These are phyloP conservation scores for Auriscalpium vulgare DNA, from an alignment of 768 basidiomycete species.

Conservation along the genomic window DNA sequence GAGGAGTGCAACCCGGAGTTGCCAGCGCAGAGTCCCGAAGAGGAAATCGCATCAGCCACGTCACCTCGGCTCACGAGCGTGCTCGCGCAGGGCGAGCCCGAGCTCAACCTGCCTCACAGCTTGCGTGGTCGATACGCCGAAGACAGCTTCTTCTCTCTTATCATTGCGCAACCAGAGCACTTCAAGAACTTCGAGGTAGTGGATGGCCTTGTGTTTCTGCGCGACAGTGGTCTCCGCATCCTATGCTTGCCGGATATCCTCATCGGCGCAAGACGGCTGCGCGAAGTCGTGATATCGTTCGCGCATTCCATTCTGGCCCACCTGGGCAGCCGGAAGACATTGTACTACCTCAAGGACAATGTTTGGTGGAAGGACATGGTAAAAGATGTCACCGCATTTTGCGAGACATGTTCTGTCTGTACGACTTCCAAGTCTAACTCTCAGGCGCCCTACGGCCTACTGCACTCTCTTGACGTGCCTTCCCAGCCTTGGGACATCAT, in stretches of 20 bases:
- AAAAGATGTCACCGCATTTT: slow-evolving; percentile 12
- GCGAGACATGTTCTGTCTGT: slow-evolving; percentile 5
- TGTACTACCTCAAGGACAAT: slow-evolving; percentile 9
- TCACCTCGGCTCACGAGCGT: no score
- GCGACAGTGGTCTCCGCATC: not conserved
- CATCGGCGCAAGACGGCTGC: not conserved
- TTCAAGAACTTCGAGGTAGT: slow-evolving; percentile 1
- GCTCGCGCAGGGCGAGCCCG: no score
- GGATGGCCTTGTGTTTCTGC: not conserved
- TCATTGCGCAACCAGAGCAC: not conserved
- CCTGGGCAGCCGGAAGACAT: slow-evolving; percentile 14
- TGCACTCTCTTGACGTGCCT: slow-evolving; percentile 3
- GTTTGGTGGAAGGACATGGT: slow-evolving; percentile 17
- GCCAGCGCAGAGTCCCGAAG: no score
- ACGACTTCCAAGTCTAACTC: slow-evolving; percentile 10
- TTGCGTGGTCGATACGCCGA: no score
- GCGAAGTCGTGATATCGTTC: slow-evolving; percentile 14
- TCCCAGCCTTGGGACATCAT: slow-evolving; percentile 11
- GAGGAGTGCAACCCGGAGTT: no score
- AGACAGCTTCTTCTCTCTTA: not conserved
- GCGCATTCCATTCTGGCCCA: slow-evolving; percentile 18
- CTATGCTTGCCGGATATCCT: slow-evolving; percentile 4
- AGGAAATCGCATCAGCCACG: no score
- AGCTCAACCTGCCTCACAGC: no score
- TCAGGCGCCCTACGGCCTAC: slow-evolving; percentile 2